phyloP scores from a whole-genome alignment of 805 yeast species.

The Pichia nanzhaoensis region DNA sequence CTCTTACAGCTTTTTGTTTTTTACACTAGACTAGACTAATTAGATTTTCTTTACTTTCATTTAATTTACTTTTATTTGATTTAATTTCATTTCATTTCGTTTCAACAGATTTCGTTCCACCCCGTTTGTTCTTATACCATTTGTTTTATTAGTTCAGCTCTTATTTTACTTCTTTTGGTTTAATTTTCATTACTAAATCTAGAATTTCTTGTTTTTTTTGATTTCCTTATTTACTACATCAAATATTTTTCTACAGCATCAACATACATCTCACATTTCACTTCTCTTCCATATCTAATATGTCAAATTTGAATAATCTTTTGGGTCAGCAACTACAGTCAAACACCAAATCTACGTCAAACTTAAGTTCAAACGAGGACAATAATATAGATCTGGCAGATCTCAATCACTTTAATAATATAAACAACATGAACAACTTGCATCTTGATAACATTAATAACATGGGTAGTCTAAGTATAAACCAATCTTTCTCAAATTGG shows the following conservation, averaged over 20 bases:
- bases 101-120: background rate
- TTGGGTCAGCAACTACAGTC: constrained; percentile 2
- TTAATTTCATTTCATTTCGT: background rate
- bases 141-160: no score
- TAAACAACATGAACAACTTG: constrained; percentile 1
- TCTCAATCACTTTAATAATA: background rate
- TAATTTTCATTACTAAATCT: no score
- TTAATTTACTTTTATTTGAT: background rate
- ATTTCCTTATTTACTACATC: no score
- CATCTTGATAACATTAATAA: background rate
- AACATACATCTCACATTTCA: no score
- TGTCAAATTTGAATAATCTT: constrained; percentile 5
- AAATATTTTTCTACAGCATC: no score
- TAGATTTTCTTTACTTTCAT: background rate
- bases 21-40: no score
- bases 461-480: background rate
- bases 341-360: background rate
- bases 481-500: background rate
- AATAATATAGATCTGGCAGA: background rate
- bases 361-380: background rate
- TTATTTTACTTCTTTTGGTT: no score
- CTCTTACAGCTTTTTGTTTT: background rate
- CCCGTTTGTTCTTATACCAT: no score
- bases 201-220: no score
- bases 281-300: background rate